Conservation (phyloP, 2,329 filamentous ascomycete species). For the Colletotrichum kahawae region DNA sequence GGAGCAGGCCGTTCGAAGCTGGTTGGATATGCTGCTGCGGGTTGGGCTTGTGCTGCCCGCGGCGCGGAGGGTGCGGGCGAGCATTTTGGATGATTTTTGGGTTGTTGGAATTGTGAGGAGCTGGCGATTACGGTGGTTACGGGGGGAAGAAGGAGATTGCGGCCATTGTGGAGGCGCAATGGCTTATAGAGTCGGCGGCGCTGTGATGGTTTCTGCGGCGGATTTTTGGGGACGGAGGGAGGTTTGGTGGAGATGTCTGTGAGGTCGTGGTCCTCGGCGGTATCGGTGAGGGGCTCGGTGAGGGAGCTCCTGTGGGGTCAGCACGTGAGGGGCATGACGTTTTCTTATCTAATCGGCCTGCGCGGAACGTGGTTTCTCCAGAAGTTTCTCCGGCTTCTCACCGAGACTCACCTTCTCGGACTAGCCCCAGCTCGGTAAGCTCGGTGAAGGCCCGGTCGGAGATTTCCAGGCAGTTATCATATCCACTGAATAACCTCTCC, state of each 20-base stretch:
- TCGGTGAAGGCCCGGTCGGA: not conserved
- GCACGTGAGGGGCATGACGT: not conserved
- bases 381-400: not conserved
- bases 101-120: not conserved
- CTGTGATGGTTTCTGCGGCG: slow-evolving; percentile 55
- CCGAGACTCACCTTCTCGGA: not conserved
- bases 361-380: not conserved
- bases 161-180: slow-evolving; percentile 38
- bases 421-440: not conserved
- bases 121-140: not conserved
- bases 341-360: not conserved
- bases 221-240: slow-evolving; percentile 45
- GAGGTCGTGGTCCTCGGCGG: slow-evolving; percentile 1
- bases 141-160: slow-evolving; percentile 13
- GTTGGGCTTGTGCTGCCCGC: slow-evolving; percentile 10
- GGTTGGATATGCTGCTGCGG: not conserved
- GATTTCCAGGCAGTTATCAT: not conserved
- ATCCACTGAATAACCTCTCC: slow-evolving; percentile 20
- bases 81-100: slow-evolving; percentile 1
- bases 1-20: slow-evolving; percentile 24
- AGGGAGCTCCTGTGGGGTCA: not conserved
- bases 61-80: slow-evolving; percentile 20
- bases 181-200: slow-evolving; percentile 26
- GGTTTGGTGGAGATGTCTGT: not conserved
- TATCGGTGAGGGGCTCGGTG: slow-evolving; percentile 20